Percentiles rank a stretch among this genome's conserved stretches.
Conservation (phyloP, 2,329 filamentous ascomycete genomes). For the Pseudogymnoascus sp. region DNA sequence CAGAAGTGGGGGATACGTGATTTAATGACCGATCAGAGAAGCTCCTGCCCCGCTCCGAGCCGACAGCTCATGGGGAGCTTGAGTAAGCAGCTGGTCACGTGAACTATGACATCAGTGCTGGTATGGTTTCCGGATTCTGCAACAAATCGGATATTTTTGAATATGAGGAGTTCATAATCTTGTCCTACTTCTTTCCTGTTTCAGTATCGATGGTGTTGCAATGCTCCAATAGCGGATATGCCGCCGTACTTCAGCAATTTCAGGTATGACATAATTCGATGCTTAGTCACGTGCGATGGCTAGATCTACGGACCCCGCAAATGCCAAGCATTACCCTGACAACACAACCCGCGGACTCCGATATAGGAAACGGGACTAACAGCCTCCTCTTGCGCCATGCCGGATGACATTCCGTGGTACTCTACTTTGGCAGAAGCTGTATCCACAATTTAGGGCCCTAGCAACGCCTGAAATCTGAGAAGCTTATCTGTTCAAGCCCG, state of each 20-base stretch:
- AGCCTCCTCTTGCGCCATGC: neutral
- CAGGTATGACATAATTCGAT: neutral
- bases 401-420: neutral
- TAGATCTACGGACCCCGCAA: neutral
- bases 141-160: neutral
- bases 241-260: neutral
- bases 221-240: neutral
- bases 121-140: neutral
- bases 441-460: neutral
- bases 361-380: slow-evolving; percentile 5
- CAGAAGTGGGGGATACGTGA: slow-evolving; percentile 8
- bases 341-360: neutral
- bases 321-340: neutral
- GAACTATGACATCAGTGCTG: neutral
- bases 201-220: neutral
- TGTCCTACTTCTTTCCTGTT: neutral
- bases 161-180: neutral
- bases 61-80: slow-evolving; percentile 7
- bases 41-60: slow-evolving; percentile 10
- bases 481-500: neutral
- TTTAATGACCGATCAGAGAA: slow-evolving; percentile 8
- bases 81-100: neutral
- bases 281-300: neutral
- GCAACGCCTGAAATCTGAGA: neutral
- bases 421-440: neutral